A percentile compares a stretch with the other conserved stretches of the same genome.
These are phyloP conservation scores for Peronospora belbahrii DNA, from an alignment of 352 stramenopile genomes.

Conservation along the genomic window DNA sequence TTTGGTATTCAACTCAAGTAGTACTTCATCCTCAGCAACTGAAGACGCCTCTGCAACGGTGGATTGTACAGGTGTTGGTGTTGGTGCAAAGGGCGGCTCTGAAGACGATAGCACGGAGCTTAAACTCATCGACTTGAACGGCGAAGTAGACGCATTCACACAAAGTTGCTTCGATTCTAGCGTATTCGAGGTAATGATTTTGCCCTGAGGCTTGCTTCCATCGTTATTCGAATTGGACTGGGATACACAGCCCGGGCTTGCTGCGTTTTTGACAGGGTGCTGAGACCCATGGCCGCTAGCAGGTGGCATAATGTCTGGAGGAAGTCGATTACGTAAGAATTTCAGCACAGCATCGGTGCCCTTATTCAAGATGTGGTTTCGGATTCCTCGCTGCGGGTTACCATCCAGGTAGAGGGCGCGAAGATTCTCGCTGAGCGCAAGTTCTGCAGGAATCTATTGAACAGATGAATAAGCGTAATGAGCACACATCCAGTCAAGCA, in stretches of 20 bases:
- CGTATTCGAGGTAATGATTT: constrained; percentile 4
- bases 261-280: constrained; percentile 7
- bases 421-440: constrained; percentile 52
- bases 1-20: constrained; percentile 35
- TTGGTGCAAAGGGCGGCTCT: constrained; percentile 1
- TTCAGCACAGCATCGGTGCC: constrained; percentile 69
- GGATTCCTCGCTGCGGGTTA: constrained; percentile 73
- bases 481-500: background rate
- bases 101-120: constrained; percentile 3
- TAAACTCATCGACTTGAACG: constrained; percentile 10
- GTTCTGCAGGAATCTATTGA: constrained; percentile 53
- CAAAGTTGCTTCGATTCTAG: constrained; percentile 27
- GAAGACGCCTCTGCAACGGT: background rate
- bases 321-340: constrained; percentile 55
- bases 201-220: constrained; percentile 1
- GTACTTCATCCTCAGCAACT: constrained; percentile 16
- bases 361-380: constrained; percentile 52
- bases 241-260: constrained; percentile 7
- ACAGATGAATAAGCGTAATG: background rate
- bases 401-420: constrained; percentile 51
- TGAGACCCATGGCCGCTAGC: constrained; percentile 11
- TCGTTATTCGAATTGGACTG: constrained; percentile 15
- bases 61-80: background rate
- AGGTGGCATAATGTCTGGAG: constrained; percentile 19
- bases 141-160: constrained; percentile 18